Conservation (phyloP, 495 filamentous ascomycete species). For the Schizothecium vesticola region DNA sequence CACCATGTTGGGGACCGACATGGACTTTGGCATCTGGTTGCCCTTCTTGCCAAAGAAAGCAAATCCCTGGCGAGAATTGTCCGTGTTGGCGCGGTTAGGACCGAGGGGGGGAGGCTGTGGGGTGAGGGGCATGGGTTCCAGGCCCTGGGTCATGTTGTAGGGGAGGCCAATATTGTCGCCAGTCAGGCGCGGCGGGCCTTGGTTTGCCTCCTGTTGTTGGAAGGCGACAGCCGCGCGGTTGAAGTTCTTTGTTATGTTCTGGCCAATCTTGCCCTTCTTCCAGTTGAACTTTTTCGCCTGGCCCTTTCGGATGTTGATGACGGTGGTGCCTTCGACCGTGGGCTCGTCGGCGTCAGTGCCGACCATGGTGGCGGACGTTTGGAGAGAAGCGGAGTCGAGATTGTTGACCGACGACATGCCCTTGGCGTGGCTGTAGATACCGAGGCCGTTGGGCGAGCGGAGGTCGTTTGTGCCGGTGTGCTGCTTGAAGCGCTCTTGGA, state of each 20-base stretch:
- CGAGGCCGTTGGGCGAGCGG: conserved; percentile 68
- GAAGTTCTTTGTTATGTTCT: conserved; percentile 88
- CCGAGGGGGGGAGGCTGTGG: conserved; percentile 16
- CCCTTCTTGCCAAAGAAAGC: conserved; percentile 62
- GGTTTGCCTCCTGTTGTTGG: conserved; percentile 38
- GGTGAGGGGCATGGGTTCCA: conserved; percentile 41
- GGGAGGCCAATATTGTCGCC: conserved; percentile 55
- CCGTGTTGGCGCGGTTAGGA: conserved; percentile 33
- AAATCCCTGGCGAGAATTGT: conserved; percentile 62
- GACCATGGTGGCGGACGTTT: conserved; percentile 44
- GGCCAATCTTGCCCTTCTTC: conserved; percentile 94
- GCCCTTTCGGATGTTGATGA: conserved; percentile 87
- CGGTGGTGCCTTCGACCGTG: conserved; percentile 73
- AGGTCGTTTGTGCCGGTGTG: conserved; percentile 54
- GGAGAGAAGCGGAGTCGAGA: conserved; percentile 38
- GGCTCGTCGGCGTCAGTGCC: conserved; percentile 62
- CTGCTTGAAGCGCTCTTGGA: conserved; percentile 85
- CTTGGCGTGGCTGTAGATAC: conserved; percentile 75
- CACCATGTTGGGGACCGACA: conserved; percentile 49
- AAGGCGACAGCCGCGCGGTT: conserved; percentile 68
- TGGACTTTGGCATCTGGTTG: conserved; percentile 40
- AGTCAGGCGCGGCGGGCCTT: conserved; percentile 38
- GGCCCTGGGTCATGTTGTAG: conserved; percentile 54
- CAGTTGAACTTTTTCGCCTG: conserved; percentile 95
- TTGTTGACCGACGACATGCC: conserved; percentile 63